phyloP scores from a whole-genome alignment of 208 protist genomes.

The Phytomonas serpens region DNA sequence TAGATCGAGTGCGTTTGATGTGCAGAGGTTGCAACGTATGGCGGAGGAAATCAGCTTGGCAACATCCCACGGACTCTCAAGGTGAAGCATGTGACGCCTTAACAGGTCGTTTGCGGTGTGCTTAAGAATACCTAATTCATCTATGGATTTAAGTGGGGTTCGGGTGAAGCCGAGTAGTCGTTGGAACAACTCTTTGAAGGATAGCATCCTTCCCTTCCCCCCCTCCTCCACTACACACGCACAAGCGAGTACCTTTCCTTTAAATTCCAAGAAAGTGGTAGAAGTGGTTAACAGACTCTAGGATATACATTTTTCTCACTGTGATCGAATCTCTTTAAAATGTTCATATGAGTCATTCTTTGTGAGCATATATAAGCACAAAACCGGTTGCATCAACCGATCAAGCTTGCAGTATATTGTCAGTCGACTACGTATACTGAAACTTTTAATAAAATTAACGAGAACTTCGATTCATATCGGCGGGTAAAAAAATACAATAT shows the following conservation, averaged over 20 bases:
- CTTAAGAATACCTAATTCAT: background rate
- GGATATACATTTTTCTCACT: background rate
- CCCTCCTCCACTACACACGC: background rate
- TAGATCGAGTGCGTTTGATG: background rate
- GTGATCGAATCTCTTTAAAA: background rate
- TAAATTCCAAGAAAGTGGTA: background rate
- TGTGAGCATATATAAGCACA: background rate
- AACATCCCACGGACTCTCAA: conserved; percentile 23
- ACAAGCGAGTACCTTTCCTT: background rate
- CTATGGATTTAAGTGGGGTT: background rate
- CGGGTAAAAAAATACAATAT: conserved; percentile 3
- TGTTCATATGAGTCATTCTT: background rate
- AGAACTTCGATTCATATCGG: background rate
- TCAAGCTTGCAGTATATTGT: background rate
- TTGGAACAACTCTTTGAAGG: background rate
- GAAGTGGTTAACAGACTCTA: background rate
- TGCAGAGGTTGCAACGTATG: conserved; percentile 6
- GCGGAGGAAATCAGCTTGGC: conserved; percentile 19
- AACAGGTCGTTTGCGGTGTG: background rate
- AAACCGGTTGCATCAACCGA: background rate
- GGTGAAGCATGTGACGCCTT: conserved; percentile 1
- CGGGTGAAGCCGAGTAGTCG: background rate
- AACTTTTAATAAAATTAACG: background rate
- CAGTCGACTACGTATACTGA: background rate
- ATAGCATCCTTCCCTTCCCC: background rate